Evolutionary conservation across 257 asterid genomes (phyloP), one percentile per base, ranked within the genome.

Genomic region (Asclepias syriaca): DNA sequence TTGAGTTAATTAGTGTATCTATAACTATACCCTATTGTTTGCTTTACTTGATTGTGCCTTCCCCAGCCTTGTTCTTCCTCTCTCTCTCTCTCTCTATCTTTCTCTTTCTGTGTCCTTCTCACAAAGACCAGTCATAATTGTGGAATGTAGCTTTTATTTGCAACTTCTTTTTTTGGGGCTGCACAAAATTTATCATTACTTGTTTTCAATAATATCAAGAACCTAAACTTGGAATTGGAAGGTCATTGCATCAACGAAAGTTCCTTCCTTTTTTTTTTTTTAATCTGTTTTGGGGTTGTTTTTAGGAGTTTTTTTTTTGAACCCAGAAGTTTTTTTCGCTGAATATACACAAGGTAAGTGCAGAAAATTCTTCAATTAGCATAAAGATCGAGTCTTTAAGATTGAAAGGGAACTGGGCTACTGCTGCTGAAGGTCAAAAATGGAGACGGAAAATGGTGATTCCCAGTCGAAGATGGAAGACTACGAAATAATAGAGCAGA

Each of bases 401-500:
- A 18, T 40, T 21, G 65, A 18, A 63, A 51, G 46, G 57, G 48
- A 16, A 66, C 59, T 66, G 74, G 70, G 76, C 66, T 73, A 16
- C 64, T 22, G 67, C 29, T 34, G 74, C 80, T 78, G 66, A 69
- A 78, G 87, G 87, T 74, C 49, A 57, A 65, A 7, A 72, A 90
- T 87, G 97, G 98, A 88, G 87, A 59, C 65, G 16, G 89, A 78
- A 45, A 78, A 66, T 75, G 85, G 81, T 37, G 88, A 79, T 81
- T 71, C 81, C 70, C 84, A 80, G 78, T 81, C 89, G 21, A 85
- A 80, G 89, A 80, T 89, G 88, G 97, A 89, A 37, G 95, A 85
- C 48, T 94, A 89, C 84, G 88, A 91, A 80, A 86, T 87, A 2
- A 59, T 89, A 19, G 95, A 91, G 83, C 97, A 91, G 86, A 89